Evolutionary conservation across 495 filamentous ascomycete species (phyloP).

Genomic region (Aspergillus ostianus): DNA sequence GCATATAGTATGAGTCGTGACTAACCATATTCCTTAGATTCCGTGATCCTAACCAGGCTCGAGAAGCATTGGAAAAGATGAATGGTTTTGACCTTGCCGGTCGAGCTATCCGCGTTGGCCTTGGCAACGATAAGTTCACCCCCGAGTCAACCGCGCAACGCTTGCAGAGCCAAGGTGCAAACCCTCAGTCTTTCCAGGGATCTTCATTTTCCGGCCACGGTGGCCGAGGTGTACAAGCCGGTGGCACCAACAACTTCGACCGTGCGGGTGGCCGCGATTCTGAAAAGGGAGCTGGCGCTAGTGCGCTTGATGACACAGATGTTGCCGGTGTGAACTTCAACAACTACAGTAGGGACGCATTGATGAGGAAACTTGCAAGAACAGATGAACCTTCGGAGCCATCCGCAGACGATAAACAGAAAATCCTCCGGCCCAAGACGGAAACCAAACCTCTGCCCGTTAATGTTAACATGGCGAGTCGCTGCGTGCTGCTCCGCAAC

Average conservation of each 20-base stretch:
- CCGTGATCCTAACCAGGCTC: constrained; percentile 84
- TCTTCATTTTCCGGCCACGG: constrained; percentile 91
- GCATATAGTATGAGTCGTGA: constrained; percentile 1
- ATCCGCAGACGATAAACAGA: constrained; percentile 62
- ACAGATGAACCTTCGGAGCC: constrained; percentile 78
- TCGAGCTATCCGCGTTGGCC: constrained; percentile 95
- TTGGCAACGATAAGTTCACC: constrained; percentile 99
- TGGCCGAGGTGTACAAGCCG: constrained; percentile 82
- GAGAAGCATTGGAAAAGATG: constrained; percentile 97
- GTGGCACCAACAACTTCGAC: constrained; percentile 79
- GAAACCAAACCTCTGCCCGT: constrained; percentile 78
- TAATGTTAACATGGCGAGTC: constrained; percentile 88
- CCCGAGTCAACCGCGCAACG: constrained; percentile 93
- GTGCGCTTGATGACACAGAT: constrained; percentile 96
- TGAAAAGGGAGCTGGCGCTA: constrained; percentile 87
- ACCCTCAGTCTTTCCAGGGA: constrained; percentile 80
- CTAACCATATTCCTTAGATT: constrained; percentile 59
- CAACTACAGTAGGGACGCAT: constrained; percentile 94
- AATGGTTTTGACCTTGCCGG: constrained; percentile 99
- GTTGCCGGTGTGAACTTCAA: constrained; percentile 98
- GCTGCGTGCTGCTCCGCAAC: constrained; percentile 90
- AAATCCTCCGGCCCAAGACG: constrained; percentile 74
- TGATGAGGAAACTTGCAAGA: constrained; percentile 97
- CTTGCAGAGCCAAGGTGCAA: constrained; percentile 72
- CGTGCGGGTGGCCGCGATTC: constrained; percentile 87